These are phyloP conservation scores for Boletus subparvulus DNA, from an alignment of 768 basidiomycete genomes.

Conservation along the genomic window DNA sequence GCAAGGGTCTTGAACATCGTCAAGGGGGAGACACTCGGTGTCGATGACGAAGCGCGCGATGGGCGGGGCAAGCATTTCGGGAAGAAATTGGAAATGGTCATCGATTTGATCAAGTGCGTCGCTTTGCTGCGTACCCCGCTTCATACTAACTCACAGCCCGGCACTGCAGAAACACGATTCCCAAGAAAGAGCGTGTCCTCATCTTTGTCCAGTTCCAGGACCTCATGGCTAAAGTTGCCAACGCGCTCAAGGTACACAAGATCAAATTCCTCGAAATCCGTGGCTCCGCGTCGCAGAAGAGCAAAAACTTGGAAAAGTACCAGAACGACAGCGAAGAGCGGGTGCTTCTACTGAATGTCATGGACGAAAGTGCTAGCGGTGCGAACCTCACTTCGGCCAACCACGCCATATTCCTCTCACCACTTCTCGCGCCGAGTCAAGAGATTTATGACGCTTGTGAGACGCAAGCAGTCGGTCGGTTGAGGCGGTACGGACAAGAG, in stretches of 20 bases:
- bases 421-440: slow-evolving; percentile 76
- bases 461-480: slow-evolving; percentile 81
- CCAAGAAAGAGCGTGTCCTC: slow-evolving; percentile 77
- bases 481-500: slow-evolving; percentile 80
- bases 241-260: slow-evolving; percentile 70
- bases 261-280: slow-evolving; percentile 80
- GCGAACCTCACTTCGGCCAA: slow-evolving; percentile 92
- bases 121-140: neutral
- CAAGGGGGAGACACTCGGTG: slow-evolving; percentile 71
- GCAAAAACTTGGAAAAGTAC: slow-evolving; percentile 82
- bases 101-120: slow-evolving; percentile 71
- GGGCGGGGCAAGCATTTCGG: slow-evolving; percentile 77
- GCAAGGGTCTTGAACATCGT: slow-evolving; percentile 84
- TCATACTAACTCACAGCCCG: neutral
- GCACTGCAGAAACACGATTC: slow-evolving; percentile 56
- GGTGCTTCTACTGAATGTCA: slow-evolving; percentile 85
- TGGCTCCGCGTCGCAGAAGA: slow-evolving; percentile 72
- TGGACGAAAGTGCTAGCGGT: slow-evolving; percentile 93
- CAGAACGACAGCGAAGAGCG: slow-evolving; percentile 76
- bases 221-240: slow-evolving; percentile 86
- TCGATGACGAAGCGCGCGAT: slow-evolving; percentile 74
- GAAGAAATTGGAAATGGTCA: slow-evolving; percentile 76
- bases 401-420: slow-evolving; percentile 93
- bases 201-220: slow-evolving; percentile 97
- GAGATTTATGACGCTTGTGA: slow-evolving; percentile 84